Evolutionary conservation across 2,329 filamentous ascomycete species (phyloP).

Genomic region (Fusarium equiseti): DNA sequence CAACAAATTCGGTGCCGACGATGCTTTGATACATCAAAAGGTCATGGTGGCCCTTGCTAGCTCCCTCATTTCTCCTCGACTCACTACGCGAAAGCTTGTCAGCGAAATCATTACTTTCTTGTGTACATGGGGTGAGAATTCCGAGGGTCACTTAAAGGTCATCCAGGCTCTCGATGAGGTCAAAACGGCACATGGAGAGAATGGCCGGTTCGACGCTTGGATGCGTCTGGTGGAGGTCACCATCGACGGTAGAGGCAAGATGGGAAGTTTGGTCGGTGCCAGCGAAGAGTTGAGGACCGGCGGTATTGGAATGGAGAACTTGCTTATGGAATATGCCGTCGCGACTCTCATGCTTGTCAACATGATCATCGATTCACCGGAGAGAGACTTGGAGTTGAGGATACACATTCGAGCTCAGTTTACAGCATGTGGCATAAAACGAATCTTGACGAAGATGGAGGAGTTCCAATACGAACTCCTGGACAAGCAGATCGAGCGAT

Average conservation of each 20-base stretch:
- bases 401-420: constrained; percentile 97
- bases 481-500: constrained; percentile 97
- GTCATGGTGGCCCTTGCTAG: constrained; percentile 89
- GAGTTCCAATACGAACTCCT: constrained; percentile 98
- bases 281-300: constrained; percentile 96
- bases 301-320: constrained; percentile 97
- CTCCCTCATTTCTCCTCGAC: constrained; percentile 86
- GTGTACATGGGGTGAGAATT: constrained; percentile 88
- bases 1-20: constrained; percentile 98
- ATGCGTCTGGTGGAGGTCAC: constrained; percentile 99
- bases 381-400: constrained; percentile 88
- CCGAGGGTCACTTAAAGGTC: constrained; percentile 91
- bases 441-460: constrained; percentile 96
- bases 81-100: constrained; percentile 93
- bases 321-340: constrained; percentile 98
- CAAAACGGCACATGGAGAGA: constrained; percentile 88
- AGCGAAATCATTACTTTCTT: constrained; percentile 97
- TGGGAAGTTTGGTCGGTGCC: constrained; percentile 96
- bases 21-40: constrained; percentile 90
- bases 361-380: constrained; percentile 93
- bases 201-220: constrained; percentile 97
- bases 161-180: constrained; percentile 93
- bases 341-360: constrained; percentile 95
- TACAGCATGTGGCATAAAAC: constrained; percentile 93
- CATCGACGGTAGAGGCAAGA: constrained; percentile 95